phyloP scores from a whole-genome alignment of 164 flowering plant species.

The Nelumbo lutea region DNA sequence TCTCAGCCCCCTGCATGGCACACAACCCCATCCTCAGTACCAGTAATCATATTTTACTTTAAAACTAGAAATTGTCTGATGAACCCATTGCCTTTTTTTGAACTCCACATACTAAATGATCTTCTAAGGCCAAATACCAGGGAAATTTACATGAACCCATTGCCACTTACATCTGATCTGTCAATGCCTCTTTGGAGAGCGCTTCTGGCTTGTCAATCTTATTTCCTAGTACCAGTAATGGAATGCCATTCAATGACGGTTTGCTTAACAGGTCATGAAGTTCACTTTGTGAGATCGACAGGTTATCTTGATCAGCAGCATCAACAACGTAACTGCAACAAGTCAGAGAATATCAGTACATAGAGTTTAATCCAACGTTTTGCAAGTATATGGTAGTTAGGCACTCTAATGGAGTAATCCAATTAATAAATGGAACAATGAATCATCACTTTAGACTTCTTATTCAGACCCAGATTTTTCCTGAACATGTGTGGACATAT shows the following conservation, averaged over 20 bases:
- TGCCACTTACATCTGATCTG: constrained; percentile 61
- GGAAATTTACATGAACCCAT: background rate
- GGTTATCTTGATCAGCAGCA: constrained; percentile 74
- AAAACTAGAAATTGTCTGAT: background rate
- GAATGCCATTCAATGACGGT: constrained; percentile 65
- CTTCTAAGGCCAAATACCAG: background rate
- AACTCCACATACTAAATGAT: background rate
- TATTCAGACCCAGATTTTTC: no score
- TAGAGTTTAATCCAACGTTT: background rate
- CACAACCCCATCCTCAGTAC: background rate
- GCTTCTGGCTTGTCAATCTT: constrained; percentile 75
- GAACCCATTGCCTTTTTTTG: background rate
- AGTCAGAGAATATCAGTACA: constrained; percentile 1
- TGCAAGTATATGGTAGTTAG: no score
- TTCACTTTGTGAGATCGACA: constrained; percentile 59
- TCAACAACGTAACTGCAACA: constrained; percentile 72
- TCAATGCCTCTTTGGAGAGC: constrained; percentile 52
- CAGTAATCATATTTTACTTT: background rate
- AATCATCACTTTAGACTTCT: no score
- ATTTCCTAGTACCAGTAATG: constrained; percentile 76
- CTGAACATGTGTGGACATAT: no score
- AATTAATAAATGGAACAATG: no score
- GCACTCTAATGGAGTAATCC: no score
- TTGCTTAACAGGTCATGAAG: constrained; percentile 77
- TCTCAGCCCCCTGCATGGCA: constrained; percentile 40